Conservation (phyloP, 2,329 filamentous ascomycete genomes). For the Aspergillus sp. region DNA sequence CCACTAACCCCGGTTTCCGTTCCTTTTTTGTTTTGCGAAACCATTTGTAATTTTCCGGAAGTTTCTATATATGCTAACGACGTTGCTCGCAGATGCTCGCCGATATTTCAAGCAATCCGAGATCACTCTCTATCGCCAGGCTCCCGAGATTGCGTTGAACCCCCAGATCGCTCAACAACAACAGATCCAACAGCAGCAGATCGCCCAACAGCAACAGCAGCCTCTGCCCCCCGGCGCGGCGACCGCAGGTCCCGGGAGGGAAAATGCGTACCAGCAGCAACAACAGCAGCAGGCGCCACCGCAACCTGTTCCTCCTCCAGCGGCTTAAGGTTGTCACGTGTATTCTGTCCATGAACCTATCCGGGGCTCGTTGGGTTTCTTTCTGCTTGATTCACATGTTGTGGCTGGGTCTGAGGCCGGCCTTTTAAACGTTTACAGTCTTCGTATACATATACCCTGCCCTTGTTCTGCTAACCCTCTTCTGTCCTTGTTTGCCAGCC, state of each 20-base stretch:
- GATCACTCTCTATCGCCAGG: slow-evolving; percentile 88
- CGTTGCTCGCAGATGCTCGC: slow-evolving; percentile 60
- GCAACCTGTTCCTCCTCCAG: slow-evolving; percentile 15
- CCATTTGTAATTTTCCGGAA: neutral
- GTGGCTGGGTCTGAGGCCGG: neutral
- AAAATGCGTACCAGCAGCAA: slow-evolving; percentile 9
- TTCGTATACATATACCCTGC: neutral
- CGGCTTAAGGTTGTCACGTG: slow-evolving; percentile 14
- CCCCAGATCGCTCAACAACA: slow-evolving; percentile 35
- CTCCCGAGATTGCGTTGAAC: slow-evolving; percentile 39
- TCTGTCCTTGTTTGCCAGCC: neutral
- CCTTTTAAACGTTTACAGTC: neutral
- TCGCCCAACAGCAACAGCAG: slow-evolving; percentile 26
- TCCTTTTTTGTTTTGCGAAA: slow-evolving; percentile 1
- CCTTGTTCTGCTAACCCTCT: neutral
- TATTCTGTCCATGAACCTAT: neutral
- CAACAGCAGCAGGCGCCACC: slow-evolving; percentile 1
- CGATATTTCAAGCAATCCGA: slow-evolving; percentile 99
- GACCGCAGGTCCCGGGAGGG: slow-evolving; percentile 25
- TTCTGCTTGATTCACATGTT: slow-evolving; percentile 3
- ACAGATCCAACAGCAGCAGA: slow-evolving; percentile 31
- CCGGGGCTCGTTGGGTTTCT: slow-evolving; percentile 4
- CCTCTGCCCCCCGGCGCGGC: slow-evolving; percentile 30
- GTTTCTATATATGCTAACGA: slow-evolving; percentile 2
- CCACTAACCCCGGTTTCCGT: slow-evolving; percentile 9